phyloP scores from a whole-genome alignment of 129 eudicot species.

The Arctium lappa region DNA sequence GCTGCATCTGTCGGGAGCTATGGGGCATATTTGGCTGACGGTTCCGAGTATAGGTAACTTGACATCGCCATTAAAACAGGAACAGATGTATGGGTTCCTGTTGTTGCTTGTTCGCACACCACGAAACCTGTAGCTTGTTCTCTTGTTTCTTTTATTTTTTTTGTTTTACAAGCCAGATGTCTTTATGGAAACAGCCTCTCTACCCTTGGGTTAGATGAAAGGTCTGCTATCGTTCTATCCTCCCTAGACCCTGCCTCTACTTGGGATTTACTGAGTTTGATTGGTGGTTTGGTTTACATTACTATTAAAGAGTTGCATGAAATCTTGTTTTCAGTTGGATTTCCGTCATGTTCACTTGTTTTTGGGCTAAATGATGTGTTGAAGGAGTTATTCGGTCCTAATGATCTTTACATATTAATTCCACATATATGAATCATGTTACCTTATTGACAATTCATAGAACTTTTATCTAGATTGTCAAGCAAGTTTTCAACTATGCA shows the following conservation, averaged over 20 bases:
- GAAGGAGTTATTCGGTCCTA: neutral
- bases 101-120: no score
- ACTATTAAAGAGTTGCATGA: neutral
- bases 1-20: slow-evolving; percentile 99
- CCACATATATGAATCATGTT: slow-evolving; percentile 4
- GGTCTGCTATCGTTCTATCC: neutral
- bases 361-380: neutral
- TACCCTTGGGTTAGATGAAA: no score
- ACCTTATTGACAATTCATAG: neutral
- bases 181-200: no score
- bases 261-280: neutral
- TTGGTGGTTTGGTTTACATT: neutral
- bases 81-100: neutral
- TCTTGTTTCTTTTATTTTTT: no score
- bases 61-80: neutral
- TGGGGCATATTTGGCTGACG: slow-evolving; percentile 99
- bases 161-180: no score
- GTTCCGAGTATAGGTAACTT: slow-evolving; percentile 88
- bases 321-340: neutral
- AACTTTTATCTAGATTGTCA: neutral
- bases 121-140: no score
- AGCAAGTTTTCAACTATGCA: neutral
- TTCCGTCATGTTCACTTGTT: neutral
- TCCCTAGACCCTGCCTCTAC: neutral
- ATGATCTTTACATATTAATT: neutral